Evolutionary conservation across 805 yeast genomes (phyloP), one percentile per base, ranked within the genome.

Genomic region (Pichia ethanolica): DNA sequence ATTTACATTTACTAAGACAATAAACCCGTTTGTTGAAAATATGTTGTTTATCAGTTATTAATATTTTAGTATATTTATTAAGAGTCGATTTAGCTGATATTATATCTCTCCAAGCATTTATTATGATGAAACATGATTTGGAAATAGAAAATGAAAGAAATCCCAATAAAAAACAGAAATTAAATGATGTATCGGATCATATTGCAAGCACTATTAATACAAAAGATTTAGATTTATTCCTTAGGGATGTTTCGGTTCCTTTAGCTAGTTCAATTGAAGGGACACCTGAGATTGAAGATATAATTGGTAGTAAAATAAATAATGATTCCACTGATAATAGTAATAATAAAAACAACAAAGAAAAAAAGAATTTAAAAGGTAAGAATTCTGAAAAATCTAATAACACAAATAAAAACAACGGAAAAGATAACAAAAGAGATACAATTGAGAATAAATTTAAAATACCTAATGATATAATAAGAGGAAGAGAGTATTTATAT

Each of bases 381-480:
- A 20, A 20, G 20, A 20, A 20, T 20, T 20, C 20, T 20, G 20
- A 20, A 20, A 20, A 20, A 20, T 20, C 20, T 12, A 34, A 11
- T 10, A 12, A 34, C 2, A 34, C 8, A n/a, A 13, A 26, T 10
- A 26, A 37, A 6, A 14, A 37, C 5, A 26, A 26, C 7, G 26
- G 3, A 8, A 34, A 34, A 9, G 35, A 34, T 34, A 34, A 34
- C 6, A 8, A 34, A 9, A 34, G 5, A 2, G 35, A 34, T 34
- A 34, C 12, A 41, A 41, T 28, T 27, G 4, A 3, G 5, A 47
- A 44, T 28, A 35, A 39, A 12, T 42, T 54, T 25, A 59, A 56
- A 4, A 51, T 53, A 2, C 65, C 65, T 6, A 28, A 51, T 7
- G 69, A 65, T 47, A 56, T 63, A 48, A 55, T 48, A 12, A 44